These are phyloP conservation scores for Monosporozyma aerobia DNA, from an alignment of 805 yeast species.

Conservation along the genomic window DNA sequence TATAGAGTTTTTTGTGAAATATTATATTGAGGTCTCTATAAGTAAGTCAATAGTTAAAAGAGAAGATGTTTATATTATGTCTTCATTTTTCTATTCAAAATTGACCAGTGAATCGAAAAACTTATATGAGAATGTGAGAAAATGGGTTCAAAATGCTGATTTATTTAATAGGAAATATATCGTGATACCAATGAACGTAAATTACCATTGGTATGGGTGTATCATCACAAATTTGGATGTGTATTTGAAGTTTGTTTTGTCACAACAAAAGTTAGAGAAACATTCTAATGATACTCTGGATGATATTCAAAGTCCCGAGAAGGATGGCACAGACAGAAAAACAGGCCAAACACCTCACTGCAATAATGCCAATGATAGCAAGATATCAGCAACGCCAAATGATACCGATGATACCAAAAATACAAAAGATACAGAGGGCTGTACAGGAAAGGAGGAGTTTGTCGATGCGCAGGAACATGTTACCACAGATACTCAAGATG, in stretches of 20 bases:
- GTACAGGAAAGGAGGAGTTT: background rate
- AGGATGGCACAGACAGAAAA: background rate
- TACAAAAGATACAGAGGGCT: background rate
- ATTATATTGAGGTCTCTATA: slow-evolving; percentile 36
- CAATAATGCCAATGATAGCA: background rate
- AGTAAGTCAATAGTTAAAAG: slow-evolving; percentile 22
- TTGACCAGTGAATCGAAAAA: slow-evolving; percentile 35
- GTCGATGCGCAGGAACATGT: background rate
- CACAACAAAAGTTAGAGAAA: background rate
- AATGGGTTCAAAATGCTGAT: slow-evolving; percentile 72
- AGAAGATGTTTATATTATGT: slow-evolving; percentile 48
- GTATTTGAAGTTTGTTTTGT: slow-evolving; percentile 9
- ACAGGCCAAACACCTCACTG: background rate
- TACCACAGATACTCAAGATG: slow-evolving; percentile 4
- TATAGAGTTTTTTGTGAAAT: slow-evolving; percentile 74
- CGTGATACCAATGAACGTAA: slow-evolving; percentile 74
- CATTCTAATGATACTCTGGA: background rate
- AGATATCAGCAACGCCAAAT: background rate
- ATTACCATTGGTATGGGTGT: slow-evolving; percentile 81
- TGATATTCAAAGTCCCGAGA: background rate
- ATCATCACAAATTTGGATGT: slow-evolving; percentile 48
- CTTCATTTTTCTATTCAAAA: slow-evolving; percentile 75
- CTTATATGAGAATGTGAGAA: slow-evolving; percentile 54
- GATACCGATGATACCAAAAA: background rate
- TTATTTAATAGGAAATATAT: slow-evolving; percentile 49